These are phyloP conservation scores for Fusarium sp. DNA, from an alignment of 2,329 filamentous ascomycete species.

Conservation along the genomic window DNA sequence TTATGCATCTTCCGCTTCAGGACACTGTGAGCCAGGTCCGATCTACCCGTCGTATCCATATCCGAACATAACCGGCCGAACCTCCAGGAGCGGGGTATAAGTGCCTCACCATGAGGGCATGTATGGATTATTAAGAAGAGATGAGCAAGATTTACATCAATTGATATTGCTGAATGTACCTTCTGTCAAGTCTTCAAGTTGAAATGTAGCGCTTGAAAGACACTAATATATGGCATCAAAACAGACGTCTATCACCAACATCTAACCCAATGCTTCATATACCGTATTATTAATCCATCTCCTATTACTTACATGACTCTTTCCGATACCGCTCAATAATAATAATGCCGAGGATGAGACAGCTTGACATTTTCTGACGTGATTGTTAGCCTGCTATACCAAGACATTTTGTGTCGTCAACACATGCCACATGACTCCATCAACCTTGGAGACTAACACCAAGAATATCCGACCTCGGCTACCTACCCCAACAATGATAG, in stretches of 20 bases:
- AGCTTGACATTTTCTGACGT: background rate
- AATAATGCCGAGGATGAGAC: background rate
- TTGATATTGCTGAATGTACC: no score
- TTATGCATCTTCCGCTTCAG: background rate
- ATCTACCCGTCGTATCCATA: background rate
- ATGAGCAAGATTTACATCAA: background rate
- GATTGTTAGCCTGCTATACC: background rate
- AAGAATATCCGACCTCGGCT: background rate
- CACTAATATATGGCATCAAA: background rate
- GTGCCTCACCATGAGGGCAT: background rate
- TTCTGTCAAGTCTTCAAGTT: background rate
- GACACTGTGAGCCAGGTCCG: background rate
- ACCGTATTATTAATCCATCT: background rate
- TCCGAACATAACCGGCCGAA: conserved; percentile 4
- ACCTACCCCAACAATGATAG: background rate
- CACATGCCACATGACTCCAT: background rate
- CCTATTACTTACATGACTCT: background rate
- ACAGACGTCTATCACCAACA: background rate
- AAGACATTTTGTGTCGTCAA: background rate
- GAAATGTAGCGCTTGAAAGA: background rate
- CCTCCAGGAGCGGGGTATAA: conserved; percentile 1
- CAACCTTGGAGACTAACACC: background rate
- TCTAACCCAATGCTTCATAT: background rate
- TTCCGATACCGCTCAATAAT: background rate
- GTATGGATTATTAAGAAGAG: background rate